Conservation (phyloP, 1,139 yeast species). For the Blastobotrys elegans region DNA sequence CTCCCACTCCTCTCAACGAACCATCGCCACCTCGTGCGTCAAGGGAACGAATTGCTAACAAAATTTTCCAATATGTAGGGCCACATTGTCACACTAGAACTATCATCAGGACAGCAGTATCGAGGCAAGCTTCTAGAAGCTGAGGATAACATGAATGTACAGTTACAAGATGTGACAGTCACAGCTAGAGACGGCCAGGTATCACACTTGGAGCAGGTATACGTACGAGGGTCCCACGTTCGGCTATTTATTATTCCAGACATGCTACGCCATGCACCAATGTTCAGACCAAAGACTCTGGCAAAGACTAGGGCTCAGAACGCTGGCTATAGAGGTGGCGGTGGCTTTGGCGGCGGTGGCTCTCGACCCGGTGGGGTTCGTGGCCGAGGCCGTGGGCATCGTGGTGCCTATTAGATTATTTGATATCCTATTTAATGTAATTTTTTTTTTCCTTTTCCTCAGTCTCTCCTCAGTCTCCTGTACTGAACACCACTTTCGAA, state of each 20-base stretch:
- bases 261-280: conserved; percentile 73
- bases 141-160: conserved; percentile 92
- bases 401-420: too few species aligned
- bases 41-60: neutral
- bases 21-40: too few species aligned
- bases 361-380: conserved; percentile 14
- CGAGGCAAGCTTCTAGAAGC: conserved; percentile 77
- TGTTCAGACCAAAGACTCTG: conserved; percentile 49
- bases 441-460: too few species aligned
- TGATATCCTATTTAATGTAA: too few species aligned
- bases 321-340: conserved; percentile 20
- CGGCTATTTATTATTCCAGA: conserved; percentile 85
- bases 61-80: conserved; percentile 62
- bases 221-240: conserved; percentile 87
- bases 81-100: conserved; percentile 77
- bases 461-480: too few species aligned
- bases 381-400: neutral
- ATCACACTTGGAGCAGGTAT: conserved; percentile 76
- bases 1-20: neutral
- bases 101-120: conserved; percentile 80
- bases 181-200: conserved; percentile 75
- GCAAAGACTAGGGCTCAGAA: conserved; percentile 27
- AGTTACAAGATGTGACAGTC: conserved; percentile 73
- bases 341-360: conserved; percentile 18
- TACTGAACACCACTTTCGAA: neutral